Evolutionary conservation across 1,284 basidiomycete species (phyloP), one percentile per base, ranked within the genome.

Genomic region (Flammula alnicola): DNA sequence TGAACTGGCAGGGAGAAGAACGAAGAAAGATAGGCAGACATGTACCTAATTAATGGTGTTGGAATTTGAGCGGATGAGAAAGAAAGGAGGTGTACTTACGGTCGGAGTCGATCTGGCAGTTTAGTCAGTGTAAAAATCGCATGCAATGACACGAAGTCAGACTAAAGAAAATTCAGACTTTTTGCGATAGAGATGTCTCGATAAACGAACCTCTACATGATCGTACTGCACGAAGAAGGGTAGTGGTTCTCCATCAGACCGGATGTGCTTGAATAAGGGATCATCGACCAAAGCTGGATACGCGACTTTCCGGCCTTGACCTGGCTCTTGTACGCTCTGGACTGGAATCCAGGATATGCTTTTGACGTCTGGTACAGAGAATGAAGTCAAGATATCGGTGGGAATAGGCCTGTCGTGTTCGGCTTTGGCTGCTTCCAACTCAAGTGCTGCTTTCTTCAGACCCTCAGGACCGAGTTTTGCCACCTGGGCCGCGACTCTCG

Each of bases 291-390:
- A 51, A n/a, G 64, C 49, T 25, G 59, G 41, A 31, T 57, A 52
- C 9, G 45, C 33, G 3, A 49, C 45, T 27, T 63, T 55, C 45
- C 81, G 70, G 12, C 80, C 78, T 39, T 66, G 71, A 27, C 80
- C 82, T 22, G 72, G 67, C 62, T 91, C 84, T 63, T 87, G 87
- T 12, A 82, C 68, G 52, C 86, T 96, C 60, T 95, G 84, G 2
- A 99, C 95, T 1, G 91, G 85, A 51, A 99, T 95, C 95, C 96
- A 99, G 5, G 89, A 84, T 61, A 99, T 95, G 55, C 85, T 91
- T 61, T 88, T 86, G 17, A 95, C 90, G 60, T 89, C 81, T 0
- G 95, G 95, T 25, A 96, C 84, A 12, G 89, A 87, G 79, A 98
- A 99, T 16, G 81, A 75, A 3, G 83, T 88, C 31, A 98, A 72